These are phyloP conservation scores for Lactarius quietus DNA, from an alignment of 768 basidiomycete species.

Conservation along the genomic window DNA sequence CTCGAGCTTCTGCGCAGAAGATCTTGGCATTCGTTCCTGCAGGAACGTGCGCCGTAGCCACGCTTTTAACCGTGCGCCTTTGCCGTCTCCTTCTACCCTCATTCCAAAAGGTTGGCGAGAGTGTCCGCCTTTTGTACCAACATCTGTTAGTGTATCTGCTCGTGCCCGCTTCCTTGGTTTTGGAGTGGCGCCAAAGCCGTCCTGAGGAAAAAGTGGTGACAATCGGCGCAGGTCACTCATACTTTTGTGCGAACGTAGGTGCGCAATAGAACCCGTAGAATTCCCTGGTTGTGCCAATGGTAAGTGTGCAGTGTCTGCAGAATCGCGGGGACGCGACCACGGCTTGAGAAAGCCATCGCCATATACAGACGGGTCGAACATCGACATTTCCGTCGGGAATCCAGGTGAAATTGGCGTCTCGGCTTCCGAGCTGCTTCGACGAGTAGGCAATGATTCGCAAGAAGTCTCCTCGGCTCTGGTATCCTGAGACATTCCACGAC, in stretches of 20 bases:
- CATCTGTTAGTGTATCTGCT: constrained; percentile 20
- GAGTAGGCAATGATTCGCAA: constrained; percentile 9
- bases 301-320: not conserved
- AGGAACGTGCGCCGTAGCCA: constrained; percentile 63
- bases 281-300: not conserved
- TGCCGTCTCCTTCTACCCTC: constrained; percentile 31
- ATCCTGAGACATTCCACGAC: not conserved
- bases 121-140: constrained; percentile 15
- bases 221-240: constrained; percentile 21
- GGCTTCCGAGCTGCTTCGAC: constrained; percentile 15
- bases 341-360: constrained; percentile 2
- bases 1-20: constrained; percentile 9
- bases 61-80: constrained; percentile 51
- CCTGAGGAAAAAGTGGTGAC: not conserved
- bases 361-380: constrained; percentile 3
- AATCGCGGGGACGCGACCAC: constrained; percentile 9
- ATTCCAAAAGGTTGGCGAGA: constrained; percentile 9
- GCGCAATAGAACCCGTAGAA: not conserved
- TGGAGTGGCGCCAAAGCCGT: constrained; percentile 1
- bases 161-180: constrained; percentile 12
- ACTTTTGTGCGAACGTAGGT: constrained; percentile 23
- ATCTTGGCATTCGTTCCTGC: constrained; percentile 19
- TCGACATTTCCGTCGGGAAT: constrained; percentile 2
- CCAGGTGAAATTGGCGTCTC: constrained; percentile 7
- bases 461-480: constrained; percentile 3